Percentiles rank a stretch among this genome's conserved stretches.
Conservation (phyloP, 2,329 filamentous ascomycete species). For the Emmonsiellopsis sp. region DNA sequence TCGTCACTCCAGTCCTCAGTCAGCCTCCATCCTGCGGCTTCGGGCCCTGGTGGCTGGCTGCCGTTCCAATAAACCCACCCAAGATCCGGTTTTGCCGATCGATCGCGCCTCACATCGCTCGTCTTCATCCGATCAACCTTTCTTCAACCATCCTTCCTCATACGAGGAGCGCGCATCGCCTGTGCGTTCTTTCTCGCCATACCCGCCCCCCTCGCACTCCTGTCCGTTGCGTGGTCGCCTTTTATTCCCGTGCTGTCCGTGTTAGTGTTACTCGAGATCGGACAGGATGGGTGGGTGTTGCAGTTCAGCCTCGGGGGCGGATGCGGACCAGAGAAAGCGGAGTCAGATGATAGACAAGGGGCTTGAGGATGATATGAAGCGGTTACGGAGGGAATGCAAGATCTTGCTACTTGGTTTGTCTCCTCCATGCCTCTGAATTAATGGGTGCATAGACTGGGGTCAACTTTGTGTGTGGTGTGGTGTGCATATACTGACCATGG, state of each 20-base stretch:
- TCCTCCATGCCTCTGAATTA: constrained; percentile 1
- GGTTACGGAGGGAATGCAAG: constrained; percentile 95
- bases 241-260: background rate
- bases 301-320: constrained; percentile 70
- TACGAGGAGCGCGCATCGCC: background rate
- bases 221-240: background rate
- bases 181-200: background rate
- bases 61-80: constrained; percentile 1
- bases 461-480: background rate
- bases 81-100: background rate
- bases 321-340: constrained; percentile 87
- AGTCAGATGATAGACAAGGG: constrained; percentile 92
- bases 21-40: constrained; percentile 7
- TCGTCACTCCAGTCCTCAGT: constrained; percentile 1
- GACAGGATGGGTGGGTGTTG: constrained; percentile 78
- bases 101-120: background rate
- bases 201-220: background rate
- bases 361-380: constrained; percentile 87
- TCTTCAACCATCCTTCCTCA: background rate
- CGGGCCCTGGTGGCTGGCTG: constrained; percentile 7
- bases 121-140: background rate
- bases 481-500: constrained; percentile 8
- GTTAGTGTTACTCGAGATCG: background rate
- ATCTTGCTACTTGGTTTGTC: constrained; percentile 81
- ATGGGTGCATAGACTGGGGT: constrained; percentile 8